Base-by-base conservation (phyloP, 2,329 filamentous ascomycete species). In the Paecilomyces dactylethromorphus region DNA sequence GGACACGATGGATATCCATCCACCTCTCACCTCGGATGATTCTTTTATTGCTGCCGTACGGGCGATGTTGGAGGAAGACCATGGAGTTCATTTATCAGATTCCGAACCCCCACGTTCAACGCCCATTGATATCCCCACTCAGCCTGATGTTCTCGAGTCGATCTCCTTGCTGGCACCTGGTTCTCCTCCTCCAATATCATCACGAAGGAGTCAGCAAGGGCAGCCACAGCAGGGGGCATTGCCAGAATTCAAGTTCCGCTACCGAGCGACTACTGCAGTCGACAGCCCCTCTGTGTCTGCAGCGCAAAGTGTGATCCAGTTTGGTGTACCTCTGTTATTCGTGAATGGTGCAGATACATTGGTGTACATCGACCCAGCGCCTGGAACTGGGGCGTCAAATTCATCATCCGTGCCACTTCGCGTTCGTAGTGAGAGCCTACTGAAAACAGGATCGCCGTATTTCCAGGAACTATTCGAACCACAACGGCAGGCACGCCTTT, bases 341-440 rank as follows among this genome's bases (percentile, higher is more conserved):
- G 57, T 68, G 18, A 45, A 63, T 13, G 65, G 68, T n/a, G 72
- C 65, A 29, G 75, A 77, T 59, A 77, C 75, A 0, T 64, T 75
- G 15, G 68, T 74, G 1, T 74, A 69, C 54, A 71, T 77, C 51
- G 74, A 75, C 18, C 58, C 67, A 18, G 64, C 70, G 1, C 69
- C 70, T 3, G 59, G 66, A 57, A 54, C 58, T 21, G 56, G 62
- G 11, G 33, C 33, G 11, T 62, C 49, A 31, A 65, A 56, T 53
- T 59, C 33, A 2, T 56, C 53, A n/a, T 62, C 56, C 54, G 68
- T 67, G 60, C 66, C 71, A 15, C 71, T 75, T 56, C 66, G 72
- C 12, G 61, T 77, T 3, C 67, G 69, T 53, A 76, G 73, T 56
- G 56, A 63, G 50, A 71, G 61, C 22, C 62, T 77, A 3, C 60